Conservation (phyloP, 2,329 filamentous ascomycete genomes). For the Talaromyces albobiverticillius region DNA sequence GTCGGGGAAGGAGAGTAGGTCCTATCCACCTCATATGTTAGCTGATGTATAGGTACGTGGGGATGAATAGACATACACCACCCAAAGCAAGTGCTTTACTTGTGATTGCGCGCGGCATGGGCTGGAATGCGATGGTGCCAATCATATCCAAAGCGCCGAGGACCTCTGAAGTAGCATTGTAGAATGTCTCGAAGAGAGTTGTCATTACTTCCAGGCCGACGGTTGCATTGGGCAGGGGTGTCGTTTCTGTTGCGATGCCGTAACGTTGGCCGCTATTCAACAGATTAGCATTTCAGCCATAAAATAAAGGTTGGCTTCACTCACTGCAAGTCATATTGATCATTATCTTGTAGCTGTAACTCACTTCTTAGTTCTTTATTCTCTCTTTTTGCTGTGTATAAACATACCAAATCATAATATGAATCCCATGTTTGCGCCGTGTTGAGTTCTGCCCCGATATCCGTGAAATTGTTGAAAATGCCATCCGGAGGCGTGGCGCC, state of each 20-base stretch:
- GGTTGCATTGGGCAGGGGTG: constrained; percentile 31
- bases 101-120: constrained; percentile 33
- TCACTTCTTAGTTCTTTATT: neutral
- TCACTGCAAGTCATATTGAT: constrained; percentile 33
- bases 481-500: constrained; percentile 51
- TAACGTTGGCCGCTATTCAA: constrained; percentile 36
- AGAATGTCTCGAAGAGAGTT: constrained; percentile 32
- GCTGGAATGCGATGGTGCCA: constrained; percentile 36
- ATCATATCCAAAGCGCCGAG: constrained; percentile 27
- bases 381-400: neutral
- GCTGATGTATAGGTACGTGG: neutral
- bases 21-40: constrained; percentile 19
- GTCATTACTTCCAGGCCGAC: constrained; percentile 30
- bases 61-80: constrained; percentile 32
- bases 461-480: constrained; percentile 57
- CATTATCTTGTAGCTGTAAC: constrained; percentile 39
- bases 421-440: constrained; percentile 46
- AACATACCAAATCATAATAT: constrained; percentile 47
- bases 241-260: constrained; percentile 39
- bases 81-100: constrained; percentile 32
- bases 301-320: neutral
- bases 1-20: constrained; percentile 41
- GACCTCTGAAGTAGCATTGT: constrained; percentile 27
- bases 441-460: constrained; percentile 44
- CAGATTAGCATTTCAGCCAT: neutral